phyloP scores from a whole-genome alignment of 352 stramenopile genomes.

The Phytophthora sp. region DNA sequence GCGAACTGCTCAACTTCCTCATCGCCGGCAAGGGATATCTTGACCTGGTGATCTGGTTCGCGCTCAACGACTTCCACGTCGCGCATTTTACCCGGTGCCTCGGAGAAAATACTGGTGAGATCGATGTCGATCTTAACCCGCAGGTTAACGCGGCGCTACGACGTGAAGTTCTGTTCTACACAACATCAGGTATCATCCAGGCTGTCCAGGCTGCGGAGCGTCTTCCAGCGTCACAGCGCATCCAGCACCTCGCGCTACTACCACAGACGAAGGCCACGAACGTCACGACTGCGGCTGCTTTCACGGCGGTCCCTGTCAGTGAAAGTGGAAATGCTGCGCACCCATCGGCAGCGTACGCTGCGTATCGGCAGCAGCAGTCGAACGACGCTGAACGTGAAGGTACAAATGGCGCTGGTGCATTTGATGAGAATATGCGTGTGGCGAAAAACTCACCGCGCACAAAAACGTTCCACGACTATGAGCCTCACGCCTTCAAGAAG shows the following conservation, averaged over 20 bases:
- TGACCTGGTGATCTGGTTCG: constrained; percentile 91
- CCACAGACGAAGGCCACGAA: constrained; percentile 70
- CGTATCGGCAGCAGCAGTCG: constrained; percentile 62
- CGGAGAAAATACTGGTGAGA: constrained; percentile 55
- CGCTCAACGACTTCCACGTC: constrained; percentile 87
- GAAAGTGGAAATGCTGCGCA: constrained; percentile 32
- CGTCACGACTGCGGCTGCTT: constrained; percentile 19
- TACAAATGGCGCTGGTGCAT: constrained; percentile 41
- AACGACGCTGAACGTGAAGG: constrained; percentile 42
- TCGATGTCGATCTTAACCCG: constrained; percentile 85
- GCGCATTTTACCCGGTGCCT: constrained; percentile 77
- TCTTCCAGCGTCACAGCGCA: constrained; percentile 74
- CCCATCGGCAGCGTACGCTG: constrained; percentile 42
- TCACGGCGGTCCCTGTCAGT: constrained; percentile 38
- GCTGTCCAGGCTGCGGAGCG: constrained; percentile 82
- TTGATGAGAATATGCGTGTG: constrained; percentile 78
- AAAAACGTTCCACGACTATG: constrained; percentile 91
- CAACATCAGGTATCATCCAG: constrained; percentile 89
- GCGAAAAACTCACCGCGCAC: constrained; percentile 75
- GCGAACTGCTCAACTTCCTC: constrained; percentile 86
- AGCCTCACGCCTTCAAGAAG: constrained; percentile 88
- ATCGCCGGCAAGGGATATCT: constrained; percentile 89
- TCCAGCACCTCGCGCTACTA: constrained; percentile 83
- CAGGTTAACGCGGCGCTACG: constrained; percentile 89
- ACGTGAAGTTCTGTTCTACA: constrained; percentile 91